Conservation (phyloP, 202 grass and related monocot genomes). For the Cymbopogon flexuosus region DNA sequence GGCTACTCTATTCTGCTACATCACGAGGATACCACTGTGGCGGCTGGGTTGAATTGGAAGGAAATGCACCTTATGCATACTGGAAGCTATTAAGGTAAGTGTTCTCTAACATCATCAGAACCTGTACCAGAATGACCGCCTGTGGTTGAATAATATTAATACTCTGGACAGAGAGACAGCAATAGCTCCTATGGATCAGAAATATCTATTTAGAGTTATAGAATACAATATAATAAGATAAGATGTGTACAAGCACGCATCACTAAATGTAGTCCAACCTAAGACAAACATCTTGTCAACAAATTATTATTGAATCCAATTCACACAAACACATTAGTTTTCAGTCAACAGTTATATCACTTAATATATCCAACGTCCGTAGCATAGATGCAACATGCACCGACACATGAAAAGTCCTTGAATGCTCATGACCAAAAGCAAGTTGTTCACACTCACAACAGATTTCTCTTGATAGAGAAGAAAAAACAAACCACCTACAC, state of each 20-base stretch:
- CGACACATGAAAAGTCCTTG: not conserved
- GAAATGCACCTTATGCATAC: no score
- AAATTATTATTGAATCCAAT: not conserved
- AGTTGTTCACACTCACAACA: conserved; percentile 1
- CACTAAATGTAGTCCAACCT: not conserved
- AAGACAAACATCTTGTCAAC: not conserved
- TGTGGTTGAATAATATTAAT: no score
- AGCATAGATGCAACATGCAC: conserved; percentile 5
- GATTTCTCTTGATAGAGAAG: not conserved
- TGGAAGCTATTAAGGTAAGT: no score
- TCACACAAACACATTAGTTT: not conserved
- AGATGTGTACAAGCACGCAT: not conserved
- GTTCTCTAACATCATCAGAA: no score
- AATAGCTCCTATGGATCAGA: no score
- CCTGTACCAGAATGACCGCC: no score
- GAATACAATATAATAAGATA: not conserved
- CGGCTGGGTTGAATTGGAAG: no score
- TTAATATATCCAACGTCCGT: not conserved
- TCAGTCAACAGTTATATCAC: not conserved
- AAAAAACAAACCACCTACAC: not conserved
- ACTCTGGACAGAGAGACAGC: not conserved
- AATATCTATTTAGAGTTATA: no score
- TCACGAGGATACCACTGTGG: no score
- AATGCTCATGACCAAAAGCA: not conserved
- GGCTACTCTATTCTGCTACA: no score